Conservation (phyloP, 768 basidiomycete genomes). For the Kwoniella botswanensis region DNA sequence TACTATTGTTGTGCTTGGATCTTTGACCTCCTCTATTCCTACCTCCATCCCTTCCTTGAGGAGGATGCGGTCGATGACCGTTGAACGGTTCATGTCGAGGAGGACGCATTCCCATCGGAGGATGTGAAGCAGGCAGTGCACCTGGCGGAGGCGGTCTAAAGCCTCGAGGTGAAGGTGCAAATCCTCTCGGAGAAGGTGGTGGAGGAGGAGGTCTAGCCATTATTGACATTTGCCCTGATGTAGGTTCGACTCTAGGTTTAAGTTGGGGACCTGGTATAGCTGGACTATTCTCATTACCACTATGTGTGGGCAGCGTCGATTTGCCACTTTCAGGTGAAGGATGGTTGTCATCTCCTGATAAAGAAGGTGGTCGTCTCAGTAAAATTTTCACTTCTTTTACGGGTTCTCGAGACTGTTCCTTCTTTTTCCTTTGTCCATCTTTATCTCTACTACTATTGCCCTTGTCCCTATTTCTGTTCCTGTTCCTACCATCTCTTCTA, state of each 20-base stretch:
- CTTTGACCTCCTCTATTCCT: constrained; percentile 14
- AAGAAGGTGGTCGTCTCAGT: constrained; percentile 35
- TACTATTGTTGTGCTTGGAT: constrained; percentile 4
- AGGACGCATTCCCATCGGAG: not conserved
- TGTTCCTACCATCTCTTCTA: constrained; percentile 24
- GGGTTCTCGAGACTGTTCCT: constrained; percentile 16
- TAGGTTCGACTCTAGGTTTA: constrained; percentile 10
- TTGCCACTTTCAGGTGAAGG: constrained; percentile 13
- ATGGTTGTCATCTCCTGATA: constrained; percentile 6
- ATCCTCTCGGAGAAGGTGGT: constrained; percentile 3
- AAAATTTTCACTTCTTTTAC: constrained; percentile 46
- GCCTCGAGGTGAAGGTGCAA: not conserved
- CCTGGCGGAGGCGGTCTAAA: not conserved
- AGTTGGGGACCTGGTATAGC: constrained; percentile 21
- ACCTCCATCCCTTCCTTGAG: constrained; percentile 17
- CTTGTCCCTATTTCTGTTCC: not conserved
- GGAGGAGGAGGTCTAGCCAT: constrained; percentile 17
- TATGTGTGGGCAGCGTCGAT: constrained; percentile 6
- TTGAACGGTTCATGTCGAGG: not conserved
- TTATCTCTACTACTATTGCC: constrained; percentile 4
- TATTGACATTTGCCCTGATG: not conserved
- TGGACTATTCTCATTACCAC: constrained; percentile 19
- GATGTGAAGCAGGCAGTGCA: not conserved
- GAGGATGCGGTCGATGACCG: not conserved
- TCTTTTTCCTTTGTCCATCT: constrained; percentile 16